Evolutionary conservation across 2,329 filamentous ascomycete species (phyloP).

Genomic region (Plectosphaerella plurivora): DNA sequence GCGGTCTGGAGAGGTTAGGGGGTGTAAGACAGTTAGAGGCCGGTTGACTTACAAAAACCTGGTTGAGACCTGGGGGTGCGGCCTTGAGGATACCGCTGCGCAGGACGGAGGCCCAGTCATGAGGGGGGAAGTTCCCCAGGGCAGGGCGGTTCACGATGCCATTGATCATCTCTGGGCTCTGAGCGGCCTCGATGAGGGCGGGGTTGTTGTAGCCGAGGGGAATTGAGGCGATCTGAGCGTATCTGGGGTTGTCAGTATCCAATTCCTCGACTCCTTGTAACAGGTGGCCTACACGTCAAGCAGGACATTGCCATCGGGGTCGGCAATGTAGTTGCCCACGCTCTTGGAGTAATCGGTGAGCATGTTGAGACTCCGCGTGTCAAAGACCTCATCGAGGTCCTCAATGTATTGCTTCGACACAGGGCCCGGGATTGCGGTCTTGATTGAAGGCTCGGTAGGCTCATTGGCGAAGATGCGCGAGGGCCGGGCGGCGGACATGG

Average conservation of each 20-base stretch:
- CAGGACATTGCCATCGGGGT: constrained; percentile 66
- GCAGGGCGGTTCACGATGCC: constrained; percentile 85
- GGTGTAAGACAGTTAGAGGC: too few relatives aligned
- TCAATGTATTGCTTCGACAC: constrained; percentile 64
- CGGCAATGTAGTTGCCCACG: constrained; percentile 75
- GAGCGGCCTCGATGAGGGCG: constrained; percentile 62
- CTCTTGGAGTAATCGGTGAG: constrained; percentile 71
- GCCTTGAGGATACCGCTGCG: constrained; percentile 76
- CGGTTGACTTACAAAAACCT: constrained; percentile 59
- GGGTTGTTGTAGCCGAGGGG: constrained; percentile 92
- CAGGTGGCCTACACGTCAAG: constrained; percentile 61
- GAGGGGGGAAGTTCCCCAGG: constrained; percentile 83
- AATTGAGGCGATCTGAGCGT: constrained; percentile 90
- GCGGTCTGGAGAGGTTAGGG: constrained; percentile 46
- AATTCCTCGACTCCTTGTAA: neutral
- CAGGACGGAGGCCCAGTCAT: constrained; percentile 77
- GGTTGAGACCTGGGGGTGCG: constrained; percentile 76
- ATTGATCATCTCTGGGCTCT: constrained; percentile 72
- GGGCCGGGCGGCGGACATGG: constrained; percentile 6
- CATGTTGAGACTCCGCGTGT: constrained; percentile 83
- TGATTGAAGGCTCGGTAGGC: constrained; percentile 47
- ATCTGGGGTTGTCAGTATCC: constrained; percentile 37
- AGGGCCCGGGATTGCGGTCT: constrained; percentile 69
- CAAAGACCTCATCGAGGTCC: constrained; percentile 74
- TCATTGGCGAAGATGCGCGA: constrained; percentile 39